Base-by-base conservation (phyloP, 1,139 yeast genomes). In the Blastobotrys capitulatus region DNA sequence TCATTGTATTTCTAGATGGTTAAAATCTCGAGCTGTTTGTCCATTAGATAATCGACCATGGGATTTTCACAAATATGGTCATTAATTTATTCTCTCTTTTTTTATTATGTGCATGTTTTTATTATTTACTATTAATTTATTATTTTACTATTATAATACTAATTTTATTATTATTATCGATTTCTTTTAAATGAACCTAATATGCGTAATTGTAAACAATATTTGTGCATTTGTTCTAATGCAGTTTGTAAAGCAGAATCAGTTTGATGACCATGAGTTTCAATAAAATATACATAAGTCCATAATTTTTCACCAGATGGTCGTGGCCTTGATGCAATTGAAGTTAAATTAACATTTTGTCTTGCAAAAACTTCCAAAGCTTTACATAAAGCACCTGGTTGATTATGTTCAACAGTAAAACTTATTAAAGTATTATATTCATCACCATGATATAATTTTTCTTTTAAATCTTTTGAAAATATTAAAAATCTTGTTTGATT, bases 1-100 rank as follows among this genome's bases (percentile, higher is more conserved):
- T 69, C 99, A 92, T 70, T 92, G 99, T 70, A 94, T 92, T 58
- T 82, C 90, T 47, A 80, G 96, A 61, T 92, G 99, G 99, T 80
- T 94, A 59, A 86, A 86, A 67, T 86, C 96, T n/a, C 83, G 98
- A 71, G 89, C 90, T 55, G 96, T 90, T 31, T 94, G 99, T 74
- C 99, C 99, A 1, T 76, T 94, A 65, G 98, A 92, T 71, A 90
- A 87, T 70, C 82, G 88, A 59, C 95, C 88, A 51, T 94, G 99
- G 97, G 82, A 82, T 48, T 61, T 53, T 65, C 95, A 88, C 61
- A 84, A 86, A 73, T 80, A 85, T 68, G 95, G 96, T 47, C 75
- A 70, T 55, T 72, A 41, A 42, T 34, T 32, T 40, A 19, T 19
- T 15, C 13, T 32, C 25, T 7, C 4, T 22, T 22, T 22, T 22